phyloP scores from a whole-genome alignment of 208 protist species.

The Blechomonas ayalai region DNA sequence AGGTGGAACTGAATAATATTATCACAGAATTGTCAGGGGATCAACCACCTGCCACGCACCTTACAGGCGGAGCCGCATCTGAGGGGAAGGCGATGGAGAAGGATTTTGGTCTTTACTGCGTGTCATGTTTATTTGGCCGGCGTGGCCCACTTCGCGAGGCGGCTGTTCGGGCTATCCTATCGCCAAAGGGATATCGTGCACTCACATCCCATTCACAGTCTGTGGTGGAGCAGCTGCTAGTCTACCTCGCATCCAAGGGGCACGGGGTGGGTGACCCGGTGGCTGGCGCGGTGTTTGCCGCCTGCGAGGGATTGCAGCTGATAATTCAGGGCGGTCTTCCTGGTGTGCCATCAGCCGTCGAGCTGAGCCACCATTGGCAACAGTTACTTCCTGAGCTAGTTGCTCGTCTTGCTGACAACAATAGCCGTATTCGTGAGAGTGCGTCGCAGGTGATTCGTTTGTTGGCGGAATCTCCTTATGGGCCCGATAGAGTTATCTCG shows the following conservation, averaged over 20 bases:
- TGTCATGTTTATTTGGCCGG: slow-evolving; percentile 58
- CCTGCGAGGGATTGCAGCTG: slow-evolving; percentile 55
- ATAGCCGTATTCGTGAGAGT: slow-evolving; percentile 62
- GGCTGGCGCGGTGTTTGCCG: slow-evolving; percentile 52
- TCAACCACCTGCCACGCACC: slow-evolving; percentile 16
- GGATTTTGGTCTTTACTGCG: slow-evolving; percentile 66
- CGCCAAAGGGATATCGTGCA: slow-evolving; percentile 30
- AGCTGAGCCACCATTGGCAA: slow-evolving; percentile 15
- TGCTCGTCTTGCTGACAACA: slow-evolving; percentile 62
- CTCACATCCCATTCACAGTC: slow-evolving; percentile 29
- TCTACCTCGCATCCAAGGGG: slow-evolving; percentile 52
- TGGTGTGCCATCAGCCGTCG: slow-evolving; percentile 9
- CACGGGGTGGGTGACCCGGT: slow-evolving; percentile 65
- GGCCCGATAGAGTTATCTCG: slow-evolving; percentile 43
- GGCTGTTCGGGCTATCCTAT: slow-evolving; percentile 52
- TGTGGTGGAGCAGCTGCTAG: slow-evolving; percentile 38
- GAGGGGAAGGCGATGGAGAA: slow-evolving; percentile 34
- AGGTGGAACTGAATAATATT: slow-evolving; percentile 47
- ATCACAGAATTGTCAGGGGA: slow-evolving; percentile 34
- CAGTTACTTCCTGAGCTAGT: slow-evolving; percentile 42
- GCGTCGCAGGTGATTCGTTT: slow-evolving; percentile 35
- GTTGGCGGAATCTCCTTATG: slow-evolving; percentile 37
- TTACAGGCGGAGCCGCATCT: slow-evolving; percentile 28
- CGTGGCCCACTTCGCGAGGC: slow-evolving; percentile 68
- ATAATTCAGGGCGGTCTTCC: slow-evolving; percentile 33